Percentiles rank a stretch among this genome's conserved stretches.
Evolutionary conservation across 495 filamentous ascomycete genomes (phyloP).

Genomic region (Pyrenula aspistea): DNA sequence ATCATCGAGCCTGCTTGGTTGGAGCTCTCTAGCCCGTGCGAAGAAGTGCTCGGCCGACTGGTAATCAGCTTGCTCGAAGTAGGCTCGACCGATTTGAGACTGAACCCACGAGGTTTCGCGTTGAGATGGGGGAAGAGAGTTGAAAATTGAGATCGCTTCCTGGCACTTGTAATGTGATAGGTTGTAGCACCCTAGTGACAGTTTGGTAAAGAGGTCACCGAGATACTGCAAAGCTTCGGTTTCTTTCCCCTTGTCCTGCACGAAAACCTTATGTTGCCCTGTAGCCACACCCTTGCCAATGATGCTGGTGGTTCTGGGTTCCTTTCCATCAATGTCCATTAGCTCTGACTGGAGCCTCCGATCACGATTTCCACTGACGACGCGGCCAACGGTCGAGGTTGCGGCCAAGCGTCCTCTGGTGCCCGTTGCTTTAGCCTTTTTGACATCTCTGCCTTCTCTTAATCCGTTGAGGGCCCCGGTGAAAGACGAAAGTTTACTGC

Average conservation of each 20-base stretch:
- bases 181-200: slow-evolving; percentile 67
- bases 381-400: slow-evolving; percentile 59
- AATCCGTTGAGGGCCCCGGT: slow-evolving; percentile 18
- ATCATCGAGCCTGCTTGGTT: slow-evolving; percentile 71
- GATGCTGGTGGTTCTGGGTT: slow-evolving; percentile 21
- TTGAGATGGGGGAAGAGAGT: slow-evolving; percentile 55
- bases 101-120: slow-evolving; percentile 94
- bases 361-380: slow-evolving; percentile 78
- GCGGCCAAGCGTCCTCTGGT: slow-evolving; percentile 40
- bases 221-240: slow-evolving; percentile 67
- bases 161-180: slow-evolving; percentile 66
- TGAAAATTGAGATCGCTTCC: slow-evolving; percentile 62
- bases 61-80: slow-evolving; percentile 81
- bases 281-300: slow-evolving; percentile 12
- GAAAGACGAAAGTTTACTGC: slow-evolving; percentile 32
- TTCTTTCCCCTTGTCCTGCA: slow-evolving; percentile 39
- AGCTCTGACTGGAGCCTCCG: slow-evolving; percentile 46
- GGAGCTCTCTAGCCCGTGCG: slow-evolving; percentile 56
- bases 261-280: neutral
- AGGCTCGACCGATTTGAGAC: slow-evolving; percentile 74
- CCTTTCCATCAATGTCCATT: slow-evolving; percentile 55
- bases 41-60: slow-evolving; percentile 78
- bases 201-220: slow-evolving; percentile 71
- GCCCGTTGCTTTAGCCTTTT: slow-evolving; percentile 60
- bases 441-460: slow-evolving; percentile 58